These are phyloP conservation scores for Sporisorium scitamineum DNA, from an alignment of 1,284 basidiomycete species.

Conservation along the genomic window DNA sequence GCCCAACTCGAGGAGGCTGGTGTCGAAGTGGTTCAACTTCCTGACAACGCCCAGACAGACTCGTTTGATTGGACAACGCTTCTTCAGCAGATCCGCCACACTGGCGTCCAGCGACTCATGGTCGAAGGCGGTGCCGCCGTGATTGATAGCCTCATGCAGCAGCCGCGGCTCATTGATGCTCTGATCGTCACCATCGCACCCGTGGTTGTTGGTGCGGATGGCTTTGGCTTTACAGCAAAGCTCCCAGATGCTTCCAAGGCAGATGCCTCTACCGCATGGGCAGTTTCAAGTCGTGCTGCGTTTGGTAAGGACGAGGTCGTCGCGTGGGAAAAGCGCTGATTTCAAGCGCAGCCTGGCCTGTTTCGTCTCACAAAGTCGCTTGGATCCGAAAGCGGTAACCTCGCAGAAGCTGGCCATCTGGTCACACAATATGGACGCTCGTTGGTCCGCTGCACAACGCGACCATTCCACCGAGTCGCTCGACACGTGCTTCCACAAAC, in stretches of 20 bases:
- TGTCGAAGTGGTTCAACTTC: constrained; percentile 67
- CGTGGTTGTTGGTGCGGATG: constrained; percentile 15
- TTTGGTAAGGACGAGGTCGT: constrained; percentile 41
- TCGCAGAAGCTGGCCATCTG: too few species aligned
- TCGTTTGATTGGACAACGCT: constrained; percentile 38
- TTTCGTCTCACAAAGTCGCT: too few species aligned
- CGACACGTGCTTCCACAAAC: too few species aligned
- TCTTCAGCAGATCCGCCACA: constrained; percentile 41
- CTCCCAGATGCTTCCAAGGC: constrained; percentile 11
- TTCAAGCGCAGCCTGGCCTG: neutral
- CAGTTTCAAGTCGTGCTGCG: neutral
- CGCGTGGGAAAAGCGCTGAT: constrained; percentile 26
- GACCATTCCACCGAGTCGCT: too few species aligned
- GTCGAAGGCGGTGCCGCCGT: constrained; percentile 91
- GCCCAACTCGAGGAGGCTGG: constrained; percentile 68
- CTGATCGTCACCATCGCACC: constrained; percentile 46
- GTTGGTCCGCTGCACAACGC: too few species aligned
- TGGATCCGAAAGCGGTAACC: too few species aligned
- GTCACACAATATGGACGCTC: too few species aligned
- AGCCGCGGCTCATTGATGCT: constrained; percentile 33
- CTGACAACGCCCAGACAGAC: constrained; percentile 61
- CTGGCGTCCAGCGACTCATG: constrained; percentile 82
- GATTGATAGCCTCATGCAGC: constrained; percentile 77
- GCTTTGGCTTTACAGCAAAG: constrained; percentile 24
- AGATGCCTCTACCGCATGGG: constrained; percentile 4